phyloP scores from a whole-genome alignment of 768 basidiomycete genomes.

The Termitomyces sp. region DNA sequence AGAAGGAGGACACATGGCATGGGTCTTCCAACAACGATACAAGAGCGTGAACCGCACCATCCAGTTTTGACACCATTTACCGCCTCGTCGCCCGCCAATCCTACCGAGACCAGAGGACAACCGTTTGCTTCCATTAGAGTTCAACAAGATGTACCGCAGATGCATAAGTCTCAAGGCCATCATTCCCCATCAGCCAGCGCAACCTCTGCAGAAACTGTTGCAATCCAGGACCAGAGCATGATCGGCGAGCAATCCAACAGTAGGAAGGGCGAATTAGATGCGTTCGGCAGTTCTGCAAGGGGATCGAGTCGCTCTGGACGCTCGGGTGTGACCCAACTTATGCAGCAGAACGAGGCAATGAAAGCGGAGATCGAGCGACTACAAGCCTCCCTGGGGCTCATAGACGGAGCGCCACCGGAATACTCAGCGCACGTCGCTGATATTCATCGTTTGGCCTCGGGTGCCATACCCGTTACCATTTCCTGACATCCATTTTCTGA shows the following conservation, averaged over 20 bases:
- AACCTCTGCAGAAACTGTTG: background rate
- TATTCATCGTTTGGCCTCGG: background rate
- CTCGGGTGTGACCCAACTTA: background rate
- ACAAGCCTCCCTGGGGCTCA: constrained; percentile 4
- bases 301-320: background rate
- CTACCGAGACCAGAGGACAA: background rate
- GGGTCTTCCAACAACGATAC: no score
- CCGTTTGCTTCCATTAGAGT: background rate
- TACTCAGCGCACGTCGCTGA: constrained; percentile 4
- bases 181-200: background rate
- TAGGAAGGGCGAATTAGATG: background rate
- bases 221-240: background rate
- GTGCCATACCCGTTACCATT: background rate
- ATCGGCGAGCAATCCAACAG: background rate
- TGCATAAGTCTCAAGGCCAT: background rate
- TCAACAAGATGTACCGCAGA: background rate
- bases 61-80: background rate
- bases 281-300: background rate
- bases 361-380: constrained; percentile 9
- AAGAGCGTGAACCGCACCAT: background rate
- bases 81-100: background rate
- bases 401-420: constrained; percentile 13
- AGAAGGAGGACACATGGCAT: background rate
- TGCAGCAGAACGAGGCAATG: constrained; percentile 6
- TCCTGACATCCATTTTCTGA: background rate